These are phyloP conservation scores for Pyrus communis DNA, from an alignment of 306 rosid genomes.

Conservation along the genomic window DNA sequence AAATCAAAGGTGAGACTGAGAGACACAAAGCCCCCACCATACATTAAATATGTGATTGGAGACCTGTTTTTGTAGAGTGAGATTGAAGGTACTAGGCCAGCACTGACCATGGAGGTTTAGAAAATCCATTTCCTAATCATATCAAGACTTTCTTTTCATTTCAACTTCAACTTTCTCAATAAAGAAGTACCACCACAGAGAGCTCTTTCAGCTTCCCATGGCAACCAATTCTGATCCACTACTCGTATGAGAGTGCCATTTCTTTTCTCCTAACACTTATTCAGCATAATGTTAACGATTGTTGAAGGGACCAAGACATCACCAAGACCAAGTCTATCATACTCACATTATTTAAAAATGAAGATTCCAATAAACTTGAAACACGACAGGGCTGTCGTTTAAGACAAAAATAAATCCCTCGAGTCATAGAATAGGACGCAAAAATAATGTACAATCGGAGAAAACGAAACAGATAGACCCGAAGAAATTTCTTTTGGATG, in stretches of 20 bases:
- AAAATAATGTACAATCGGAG: background rate
- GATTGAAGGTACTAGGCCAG: background rate
- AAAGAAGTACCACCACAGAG: background rate
- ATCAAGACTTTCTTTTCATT: background rate
- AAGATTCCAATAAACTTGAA: constrained; percentile 7
- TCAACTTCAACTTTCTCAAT: background rate
- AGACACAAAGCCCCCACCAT: background rate
- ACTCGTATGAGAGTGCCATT: background rate
- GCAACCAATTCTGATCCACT: constrained; percentile 3
- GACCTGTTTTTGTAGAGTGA: background rate
- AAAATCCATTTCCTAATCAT: background rate
- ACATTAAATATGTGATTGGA: background rate
- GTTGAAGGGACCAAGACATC: background rate
- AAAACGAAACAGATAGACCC: background rate
- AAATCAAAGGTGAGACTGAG: background rate
- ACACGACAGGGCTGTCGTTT: background rate
- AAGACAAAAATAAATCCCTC: background rate
- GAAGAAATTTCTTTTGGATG: too few relatives aligned
- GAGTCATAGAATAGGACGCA: too few relatives aligned
- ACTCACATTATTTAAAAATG: background rate
- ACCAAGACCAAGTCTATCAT: background rate
- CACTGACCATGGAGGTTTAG: background rate
- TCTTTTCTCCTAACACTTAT: background rate
- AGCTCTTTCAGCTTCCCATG: background rate
- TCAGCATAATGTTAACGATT: background rate